Percentiles rank a stretch among this genome's conserved stretches.
phyloP scores from a whole-genome alignment of 1,284 basidiomycete genomes.

The Mycena sp. region DNA sequence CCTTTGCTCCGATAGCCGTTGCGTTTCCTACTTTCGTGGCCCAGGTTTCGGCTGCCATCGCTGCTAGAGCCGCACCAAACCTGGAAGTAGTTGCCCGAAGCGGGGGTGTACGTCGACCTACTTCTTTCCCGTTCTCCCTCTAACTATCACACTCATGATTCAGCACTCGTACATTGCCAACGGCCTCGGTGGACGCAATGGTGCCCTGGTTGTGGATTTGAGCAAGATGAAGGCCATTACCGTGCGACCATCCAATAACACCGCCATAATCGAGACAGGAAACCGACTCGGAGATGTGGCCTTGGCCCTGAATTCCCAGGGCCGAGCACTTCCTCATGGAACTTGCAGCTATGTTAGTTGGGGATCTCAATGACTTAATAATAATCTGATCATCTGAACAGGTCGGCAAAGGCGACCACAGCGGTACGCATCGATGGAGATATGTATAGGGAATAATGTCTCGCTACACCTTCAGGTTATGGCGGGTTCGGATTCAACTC shows the following conservation, averaged over 20 bases:
- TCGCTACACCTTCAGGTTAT: conserved; percentile 25
- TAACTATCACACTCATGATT: not conserved
- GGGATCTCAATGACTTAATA: not conserved
- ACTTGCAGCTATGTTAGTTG: conserved; percentile 43
- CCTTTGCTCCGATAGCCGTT: conserved; percentile 32
- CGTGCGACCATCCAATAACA: conserved; percentile 40
- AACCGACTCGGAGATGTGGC: conserved; percentile 53
- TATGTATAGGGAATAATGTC: not conserved
- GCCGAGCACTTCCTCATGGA: conserved; percentile 51
- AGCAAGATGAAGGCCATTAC: conserved; percentile 46
- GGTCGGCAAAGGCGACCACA: conserved; percentile 53
- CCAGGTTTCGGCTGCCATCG: conserved; percentile 33
- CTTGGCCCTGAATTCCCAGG: conserved; percentile 43
- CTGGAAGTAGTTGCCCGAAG: too few relatives aligned
- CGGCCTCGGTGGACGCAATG: conserved; percentile 51
- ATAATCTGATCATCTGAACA: not conserved
- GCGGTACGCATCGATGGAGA: conserved; percentile 31
- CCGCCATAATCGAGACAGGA: conserved; percentile 49
- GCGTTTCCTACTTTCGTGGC: conserved; percentile 31
- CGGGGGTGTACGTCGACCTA: conserved; percentile 34
- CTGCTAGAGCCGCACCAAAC: conserved; percentile 27
- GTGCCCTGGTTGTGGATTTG: conserved; percentile 52
- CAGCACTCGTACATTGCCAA: conserved; percentile 56
- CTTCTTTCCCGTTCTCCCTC: not conserved
- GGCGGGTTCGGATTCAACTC: conserved; percentile 55